Base-by-base conservation (phyloP, 805 yeast species). In the Schwanniomyces polymorphus region DNA sequence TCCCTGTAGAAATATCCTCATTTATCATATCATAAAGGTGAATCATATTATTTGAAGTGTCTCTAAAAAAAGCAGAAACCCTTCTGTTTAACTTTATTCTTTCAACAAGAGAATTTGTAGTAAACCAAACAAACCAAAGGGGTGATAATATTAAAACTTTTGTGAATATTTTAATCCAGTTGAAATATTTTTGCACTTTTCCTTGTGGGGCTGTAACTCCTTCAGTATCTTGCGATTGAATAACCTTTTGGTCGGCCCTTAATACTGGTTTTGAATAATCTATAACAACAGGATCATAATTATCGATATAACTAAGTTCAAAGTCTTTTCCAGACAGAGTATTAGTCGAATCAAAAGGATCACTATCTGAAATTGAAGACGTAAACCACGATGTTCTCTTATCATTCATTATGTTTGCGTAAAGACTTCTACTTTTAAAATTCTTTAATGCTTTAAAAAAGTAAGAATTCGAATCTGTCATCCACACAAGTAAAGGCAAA, bases 351-450 rank as follows among this genome's bases (percentile, higher is more conserved):
- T 68, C 61, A 59, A 83, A 85, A 0, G 90, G 90, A 55, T 86
- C 89, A 31, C 72, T 65, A 25, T 65, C 56, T 0, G 86, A 79
- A 29, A 86, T 86, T 5, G 88, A 88, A 0, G 95, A 75, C 2
- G 95, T 88, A 80, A 87, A 88, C 85, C 88, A 90, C 12, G 88
- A 79, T 4, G 95, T 83, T 54, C 96, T 79, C 53, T 84, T 84
- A 66, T 89, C 97, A 52, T 89, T 87, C 48, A 84, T 78, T 35
- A 87, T 77, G 65, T 90, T 90, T 5, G 94, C 87, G 59, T 89
- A 88, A 39, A 88, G 64, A 5, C 82, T 64, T 38, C 76, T 74
- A 52, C 79, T 62, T 49, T 75, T 66, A 68, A 89, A 90, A 27
- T 49, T 48, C 26, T 69, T 54, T 37, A 89, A 69, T 1, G 84